These are phyloP conservation scores for Malus asiatica DNA, from an alignment of 306 rosid species.

Conservation along the genomic window DNA sequence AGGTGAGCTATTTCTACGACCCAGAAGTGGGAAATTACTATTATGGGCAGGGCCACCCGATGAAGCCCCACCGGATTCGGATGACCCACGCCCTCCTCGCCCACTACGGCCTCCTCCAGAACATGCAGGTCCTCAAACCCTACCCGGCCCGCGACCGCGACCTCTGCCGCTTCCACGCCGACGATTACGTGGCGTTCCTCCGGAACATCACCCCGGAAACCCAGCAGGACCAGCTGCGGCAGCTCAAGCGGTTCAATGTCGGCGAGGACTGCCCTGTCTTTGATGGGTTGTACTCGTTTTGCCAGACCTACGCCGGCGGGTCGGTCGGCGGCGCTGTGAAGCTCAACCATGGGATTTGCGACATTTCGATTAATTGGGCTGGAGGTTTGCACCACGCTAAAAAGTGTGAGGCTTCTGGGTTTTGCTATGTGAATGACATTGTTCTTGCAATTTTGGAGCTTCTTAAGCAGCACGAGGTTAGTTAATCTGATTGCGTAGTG, in stretches of 20 bases:
- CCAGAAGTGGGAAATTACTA: slow-evolving; percentile 87
- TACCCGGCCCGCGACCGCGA: slow-evolving; percentile 82
- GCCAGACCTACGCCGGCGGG: slow-evolving; percentile 88
- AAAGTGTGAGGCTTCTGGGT: slow-evolving; percentile 88
- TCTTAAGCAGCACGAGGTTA: slow-evolving; percentile 75
- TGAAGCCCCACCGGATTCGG: slow-evolving; percentile 86
- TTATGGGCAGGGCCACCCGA: slow-evolving; percentile 92
- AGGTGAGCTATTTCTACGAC: slow-evolving; percentile 76
- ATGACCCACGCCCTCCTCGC: slow-evolving; percentile 91
- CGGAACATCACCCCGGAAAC: slow-evolving; percentile 74
- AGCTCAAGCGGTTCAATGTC: slow-evolving; percentile 82
- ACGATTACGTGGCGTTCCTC: slow-evolving; percentile 77
- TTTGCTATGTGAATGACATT: slow-evolving; percentile 82
- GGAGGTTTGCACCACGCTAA: slow-evolving; percentile 89
- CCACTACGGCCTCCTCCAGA: slow-evolving; percentile 78
- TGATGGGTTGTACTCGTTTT: slow-evolving; percentile 75
- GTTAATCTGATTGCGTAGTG: neutral
- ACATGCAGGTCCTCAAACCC: slow-evolving; percentile 86
- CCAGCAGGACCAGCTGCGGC: slow-evolving; percentile 84
- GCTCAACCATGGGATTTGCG: slow-evolving; percentile 70
- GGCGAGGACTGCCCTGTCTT: slow-evolving; percentile 89
- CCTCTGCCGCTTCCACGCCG: slow-evolving; percentile 82
- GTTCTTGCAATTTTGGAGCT: slow-evolving; percentile 82
- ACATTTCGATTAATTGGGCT: slow-evolving; percentile 85
- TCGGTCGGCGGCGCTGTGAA: slow-evolving; percentile 93